Conservation (phyloP, 2,329 filamentous ascomycete genomes). For the Paecilomyces dactylethromorphus region DNA sequence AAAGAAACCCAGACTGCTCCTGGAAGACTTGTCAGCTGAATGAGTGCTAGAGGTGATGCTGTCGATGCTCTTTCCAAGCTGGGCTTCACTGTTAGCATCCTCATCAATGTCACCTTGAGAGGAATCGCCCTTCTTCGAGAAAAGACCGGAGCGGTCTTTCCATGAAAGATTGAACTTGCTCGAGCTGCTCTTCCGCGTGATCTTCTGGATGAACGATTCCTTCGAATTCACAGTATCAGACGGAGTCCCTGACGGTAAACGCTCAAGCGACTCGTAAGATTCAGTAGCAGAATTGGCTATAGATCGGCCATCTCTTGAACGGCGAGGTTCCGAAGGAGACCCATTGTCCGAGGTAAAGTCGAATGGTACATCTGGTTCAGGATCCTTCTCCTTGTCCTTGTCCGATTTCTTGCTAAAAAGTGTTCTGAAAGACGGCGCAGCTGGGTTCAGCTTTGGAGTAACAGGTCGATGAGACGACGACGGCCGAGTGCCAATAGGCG, state of each 20-base stretch:
- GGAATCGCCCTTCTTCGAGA: constrained; percentile 40
- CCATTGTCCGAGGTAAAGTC: constrained; percentile 29
- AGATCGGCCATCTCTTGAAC: constrained; percentile 38
- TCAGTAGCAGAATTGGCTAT: constrained; percentile 40
- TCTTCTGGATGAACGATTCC: constrained; percentile 46
- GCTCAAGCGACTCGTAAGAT: constrained; percentile 43
- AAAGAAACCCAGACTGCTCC: constrained; percentile 42
- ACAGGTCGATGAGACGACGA: constrained; percentile 49
- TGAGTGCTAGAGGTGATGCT: constrained; percentile 33
- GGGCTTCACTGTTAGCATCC: constrained; percentile 32
- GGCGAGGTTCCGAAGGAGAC: constrained; percentile 40
- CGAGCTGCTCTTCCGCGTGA: constrained; percentile 45
- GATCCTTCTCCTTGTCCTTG: constrained; percentile 35
- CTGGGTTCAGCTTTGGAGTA: constrained; percentile 68
- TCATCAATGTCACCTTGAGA: constrained; percentile 40
- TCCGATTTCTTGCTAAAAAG: constrained; percentile 53
- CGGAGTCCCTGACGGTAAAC: constrained; percentile 36
- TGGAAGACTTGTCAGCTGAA: constrained; percentile 37
- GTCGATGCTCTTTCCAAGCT: constrained; percentile 38
- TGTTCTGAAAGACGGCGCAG: constrained; percentile 79
- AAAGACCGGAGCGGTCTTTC: constrained; percentile 43
- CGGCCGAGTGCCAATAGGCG: constrained; percentile 74
- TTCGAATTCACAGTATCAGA: constrained; percentile 35
- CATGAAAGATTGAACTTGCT: constrained; percentile 46
- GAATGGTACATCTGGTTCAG: constrained; percentile 13